Conservation (phyloP, 2,329 filamentous ascomycete genomes). For the Rutstroemia sp. region DNA sequence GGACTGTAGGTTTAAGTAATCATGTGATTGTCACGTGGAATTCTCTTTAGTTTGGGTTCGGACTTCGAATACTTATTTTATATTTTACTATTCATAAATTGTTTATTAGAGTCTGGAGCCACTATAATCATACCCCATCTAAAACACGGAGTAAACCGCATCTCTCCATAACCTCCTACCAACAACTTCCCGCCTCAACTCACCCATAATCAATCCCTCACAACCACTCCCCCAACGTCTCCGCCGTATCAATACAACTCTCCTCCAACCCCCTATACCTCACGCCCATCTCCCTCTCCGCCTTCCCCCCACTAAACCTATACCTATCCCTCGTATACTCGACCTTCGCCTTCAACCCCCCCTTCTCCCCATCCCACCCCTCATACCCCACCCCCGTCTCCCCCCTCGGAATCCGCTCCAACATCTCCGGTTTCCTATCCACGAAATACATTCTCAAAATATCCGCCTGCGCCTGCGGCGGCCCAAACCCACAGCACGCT, state of each 20-base stretch:
- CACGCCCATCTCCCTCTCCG: slow-evolving; percentile 23
- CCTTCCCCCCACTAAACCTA: slow-evolving; percentile 25
- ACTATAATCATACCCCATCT: too few species aligned
- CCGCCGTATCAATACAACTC: slow-evolving; percentile 32
- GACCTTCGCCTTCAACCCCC: slow-evolving; percentile 1
- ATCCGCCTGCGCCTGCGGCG: slow-evolving; percentile 33
- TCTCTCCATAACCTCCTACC: too few species aligned
- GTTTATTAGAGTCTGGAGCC: too few species aligned
- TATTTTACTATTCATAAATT: too few species aligned
- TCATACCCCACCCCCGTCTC: slow-evolving; percentile 2
- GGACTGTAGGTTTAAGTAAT: too few species aligned
- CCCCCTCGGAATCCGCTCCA: too few species aligned
- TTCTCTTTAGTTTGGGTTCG: too few species aligned
- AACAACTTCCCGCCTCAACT: too few species aligned
- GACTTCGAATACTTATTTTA: too few species aligned
- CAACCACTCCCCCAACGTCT: slow-evolving; percentile 24
- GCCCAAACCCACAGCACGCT: slow-evolving; percentile 25
- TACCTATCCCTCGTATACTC: not conserved
- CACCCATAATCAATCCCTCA: not conserved
- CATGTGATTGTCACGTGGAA: too few species aligned
- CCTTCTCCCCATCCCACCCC: slow-evolving; percentile 28
- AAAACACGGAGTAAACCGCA: too few species aligned
- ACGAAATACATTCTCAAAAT: slow-evolving; percentile 28
- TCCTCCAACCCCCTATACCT: slow-evolving; percentile 21
- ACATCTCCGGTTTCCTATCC: too few species aligned